phyloP scores from a whole-genome alignment of 768 basidiomycete species.

The Collybiopsis confluens region DNA sequence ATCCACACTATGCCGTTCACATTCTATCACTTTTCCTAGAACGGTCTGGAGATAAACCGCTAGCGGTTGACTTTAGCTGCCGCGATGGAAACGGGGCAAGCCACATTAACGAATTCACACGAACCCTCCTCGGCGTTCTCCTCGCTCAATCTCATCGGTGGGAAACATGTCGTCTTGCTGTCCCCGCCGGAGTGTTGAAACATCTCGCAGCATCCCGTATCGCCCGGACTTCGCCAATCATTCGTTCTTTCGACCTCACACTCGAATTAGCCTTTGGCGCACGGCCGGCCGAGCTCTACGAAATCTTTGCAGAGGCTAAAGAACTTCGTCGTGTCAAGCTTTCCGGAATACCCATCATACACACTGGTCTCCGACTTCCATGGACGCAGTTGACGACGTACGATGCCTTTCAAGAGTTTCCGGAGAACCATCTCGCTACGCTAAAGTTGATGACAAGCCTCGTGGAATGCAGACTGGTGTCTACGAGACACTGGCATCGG shows the following conservation, averaged over 20 bases:
- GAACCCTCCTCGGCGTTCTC: not conserved
- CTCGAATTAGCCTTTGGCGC: not conserved
- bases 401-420: not conserved
- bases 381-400: not conserved
- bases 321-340: not conserved
- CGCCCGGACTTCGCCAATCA: not conserved
- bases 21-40: constrained; percentile 1
- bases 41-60: not conserved
- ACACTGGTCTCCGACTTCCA: not conserved
- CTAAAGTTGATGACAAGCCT: not conserved
- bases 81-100: not conserved
- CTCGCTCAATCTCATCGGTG: not conserved
- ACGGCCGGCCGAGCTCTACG: not conserved
- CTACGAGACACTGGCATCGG: not conserved
- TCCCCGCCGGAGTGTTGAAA: not conserved
- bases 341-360: not conserved
- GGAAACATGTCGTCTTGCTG: not conserved
- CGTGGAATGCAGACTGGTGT: not conserved
- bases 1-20: not conserved
- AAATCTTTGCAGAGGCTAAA: not conserved
- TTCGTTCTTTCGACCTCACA: not conserved
- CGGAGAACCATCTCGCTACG: not conserved
- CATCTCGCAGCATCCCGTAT: not conserved
- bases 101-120: not conserved
- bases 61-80: not conserved